Base-by-base conservation (phyloP, 371 early-diverging fungal species). In the Apophysomyces ossiformis region DNA sequence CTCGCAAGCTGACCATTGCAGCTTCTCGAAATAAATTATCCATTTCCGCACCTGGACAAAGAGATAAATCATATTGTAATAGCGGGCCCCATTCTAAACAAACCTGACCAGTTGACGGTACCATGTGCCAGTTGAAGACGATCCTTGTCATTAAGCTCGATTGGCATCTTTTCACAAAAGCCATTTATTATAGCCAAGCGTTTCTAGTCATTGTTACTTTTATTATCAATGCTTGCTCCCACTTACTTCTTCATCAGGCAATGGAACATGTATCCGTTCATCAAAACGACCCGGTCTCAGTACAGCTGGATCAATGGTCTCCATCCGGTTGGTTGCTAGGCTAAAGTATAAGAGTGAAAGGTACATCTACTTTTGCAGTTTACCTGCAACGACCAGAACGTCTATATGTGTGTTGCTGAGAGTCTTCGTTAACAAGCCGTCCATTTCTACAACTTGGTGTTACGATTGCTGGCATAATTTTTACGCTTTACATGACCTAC, bases 221-320 rank as follows among this genome's bases (percentile, higher is more conserved):
- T 32, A 11, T 39, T 39, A 57, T 43, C 45, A 12, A 26, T 36
- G n/a, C 13, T 37, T 56, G 6, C 13, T 6, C 44, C 39, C 32
- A 7, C 50, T 16, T 73, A 82, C 86, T 66, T 75, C 65, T 13
- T 85, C 82, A 81, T 98, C 93, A 13, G 99, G 99, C 57, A 95
- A 84, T 37, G 97, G 92, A 60, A 99, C 92, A 75, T 97, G 92
- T 36, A 99, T 91, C 71, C 98, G 94, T 76, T 99, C 99, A 80
- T 99, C 99, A 58, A 99, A 89, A 66, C 99, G 95, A 32, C 99
- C 99, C 44, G 99, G 99, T 70, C 98, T 86, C 72, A 99, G 74
- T 68, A 99, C 92, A 65, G 99, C 94, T 26, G 96, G 85, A 85
- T 99, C 98, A 37, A 99, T 91, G 32, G 87, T 85, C 56, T 95